Percentiles rank a stretch among this genome's conserved stretches.
phyloP scores from a whole-genome alignment of 768 basidiomycete species.

The Tulasnella sp. region DNA sequence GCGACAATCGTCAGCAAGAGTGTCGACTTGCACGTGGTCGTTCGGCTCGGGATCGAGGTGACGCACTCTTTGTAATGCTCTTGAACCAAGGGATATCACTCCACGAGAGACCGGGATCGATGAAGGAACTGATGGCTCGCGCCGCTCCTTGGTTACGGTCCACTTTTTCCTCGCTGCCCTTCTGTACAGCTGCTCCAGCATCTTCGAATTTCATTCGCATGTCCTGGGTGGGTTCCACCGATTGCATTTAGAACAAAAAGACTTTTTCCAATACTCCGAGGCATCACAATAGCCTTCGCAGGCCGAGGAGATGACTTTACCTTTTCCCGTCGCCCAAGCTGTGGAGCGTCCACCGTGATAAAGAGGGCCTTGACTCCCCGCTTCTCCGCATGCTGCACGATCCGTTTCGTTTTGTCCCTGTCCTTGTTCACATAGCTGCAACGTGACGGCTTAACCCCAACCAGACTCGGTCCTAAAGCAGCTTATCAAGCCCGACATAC shows the following conservation, averaged over 20 bases:
- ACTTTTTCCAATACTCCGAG: not conserved
- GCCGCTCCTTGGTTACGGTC: slow-evolving; percentile 87
- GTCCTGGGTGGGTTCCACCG: slow-evolving; percentile 46
- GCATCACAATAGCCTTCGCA: not conserved
- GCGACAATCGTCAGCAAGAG: too few relatives aligned
- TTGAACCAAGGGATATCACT: slow-evolving; percentile 65
- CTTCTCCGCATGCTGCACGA: slow-evolving; percentile 81
- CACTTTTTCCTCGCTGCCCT: slow-evolving; percentile 38
- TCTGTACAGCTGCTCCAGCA: slow-evolving; percentile 43
- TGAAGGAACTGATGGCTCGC: slow-evolving; percentile 89
- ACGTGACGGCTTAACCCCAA: not conserved
- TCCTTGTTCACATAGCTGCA: slow-evolving; percentile 84
- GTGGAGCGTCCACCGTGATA: slow-evolving; percentile 96
- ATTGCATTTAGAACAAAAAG: not conserved
- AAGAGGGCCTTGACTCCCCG: slow-evolving; percentile 88
- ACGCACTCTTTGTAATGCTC: slow-evolving; percentile 54
- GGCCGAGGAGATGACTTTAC: slow-evolving; percentile 24
- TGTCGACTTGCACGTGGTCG: too few relatives aligned
- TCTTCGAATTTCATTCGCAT: slow-evolving; percentile 96
- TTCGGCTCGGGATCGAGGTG: not conserved
- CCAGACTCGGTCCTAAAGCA: not conserved
- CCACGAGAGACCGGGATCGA: slow-evolving; percentile 86
- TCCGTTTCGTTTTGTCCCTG: slow-evolving; percentile 65
- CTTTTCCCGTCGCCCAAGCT: slow-evolving; percentile 87
- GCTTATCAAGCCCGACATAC: slow-evolving; percentile 29